Evolutionary conservation across 176 grass and related monocot genomes (phyloP), one percentile per base, ranked within the genome.

Genomic region (Guadua angustifolia): DNA sequence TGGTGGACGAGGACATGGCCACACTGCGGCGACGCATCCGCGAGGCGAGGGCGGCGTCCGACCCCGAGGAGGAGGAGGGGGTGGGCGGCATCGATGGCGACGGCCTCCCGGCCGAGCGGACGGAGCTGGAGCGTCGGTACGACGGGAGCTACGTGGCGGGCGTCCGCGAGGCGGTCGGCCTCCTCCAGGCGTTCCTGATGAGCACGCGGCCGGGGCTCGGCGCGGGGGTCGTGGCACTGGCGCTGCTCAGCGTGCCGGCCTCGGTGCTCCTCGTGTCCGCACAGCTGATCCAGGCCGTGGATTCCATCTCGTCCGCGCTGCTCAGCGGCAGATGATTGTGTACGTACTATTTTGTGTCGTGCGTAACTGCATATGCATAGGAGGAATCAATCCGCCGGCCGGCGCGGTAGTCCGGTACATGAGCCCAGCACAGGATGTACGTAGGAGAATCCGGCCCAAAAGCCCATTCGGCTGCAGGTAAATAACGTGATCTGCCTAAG

Each of bases 1-100:
- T 88, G 44, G 89, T 97, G 21, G 92, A 94, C 62, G 85, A 88
- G 85, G 90, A 72, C 82, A 94, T 97, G 94, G 81, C 62, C 75
- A 73, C 89, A 38, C 91, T 97, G 60, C 75, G 87, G 39, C 74
- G 86, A 61, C 80, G 85, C 56, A 94, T 94, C 61, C 82, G 88
- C 11, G 87, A 94, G 87, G 79, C 53, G 9, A 77, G 59, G 85
- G 35, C 70, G 10, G 82, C 80, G 26, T 38, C 74, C 75, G 52
- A 14, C 12, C 66, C 79, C 73, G 57, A 88, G 26, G 86, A 91
- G 0, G 84, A n/a, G 38, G 86, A 91, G 0, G 77, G 16, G 12
- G 25, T 6, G 11, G 74, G 2, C 0, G 65, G 25, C 7, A 21
- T 3, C 15, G 71, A 16, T 21, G 21, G 0, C 33, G 13, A 1